Percentiles rank a stretch among this genome's conserved stretches.
phyloP scores from a whole-genome alignment of 768 basidiomycete species.

The Tulasnella sp. region DNA sequence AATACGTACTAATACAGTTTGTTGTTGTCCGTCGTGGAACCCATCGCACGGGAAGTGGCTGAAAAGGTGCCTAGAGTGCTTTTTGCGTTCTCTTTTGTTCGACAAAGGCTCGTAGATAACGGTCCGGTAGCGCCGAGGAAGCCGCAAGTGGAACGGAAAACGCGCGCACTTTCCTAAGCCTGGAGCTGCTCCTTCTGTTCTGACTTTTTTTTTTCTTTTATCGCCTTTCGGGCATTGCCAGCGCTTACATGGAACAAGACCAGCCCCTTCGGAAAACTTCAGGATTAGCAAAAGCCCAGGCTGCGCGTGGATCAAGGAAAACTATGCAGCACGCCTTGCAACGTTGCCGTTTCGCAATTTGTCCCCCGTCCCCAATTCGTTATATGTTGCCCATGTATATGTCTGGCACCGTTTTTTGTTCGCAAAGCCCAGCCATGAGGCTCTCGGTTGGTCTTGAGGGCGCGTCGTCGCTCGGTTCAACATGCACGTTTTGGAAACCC shows the following conservation, averaged over 20 bases:
- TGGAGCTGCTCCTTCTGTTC: neutral
- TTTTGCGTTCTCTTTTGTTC: neutral
- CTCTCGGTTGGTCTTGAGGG: constrained; percentile 12
- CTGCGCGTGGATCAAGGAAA: neutral
- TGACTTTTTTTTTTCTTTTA: neutral
- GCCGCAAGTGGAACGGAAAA: neutral
- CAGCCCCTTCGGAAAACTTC: neutral
- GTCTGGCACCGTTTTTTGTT: neutral
- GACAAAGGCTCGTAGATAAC: constrained; percentile 8
- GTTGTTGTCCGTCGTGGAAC: neutral
- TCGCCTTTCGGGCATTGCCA: constrained; percentile 17
- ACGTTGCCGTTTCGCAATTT: constrained; percentile 3
- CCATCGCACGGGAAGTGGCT: neutral
- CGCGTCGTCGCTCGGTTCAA: constrained; percentile 16
- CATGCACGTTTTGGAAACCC: neutral
- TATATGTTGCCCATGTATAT: neutral
- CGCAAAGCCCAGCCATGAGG: neutral
- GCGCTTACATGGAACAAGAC: neutral
- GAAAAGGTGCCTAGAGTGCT: neutral
- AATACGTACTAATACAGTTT: neutral
- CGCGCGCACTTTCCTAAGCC: neutral
- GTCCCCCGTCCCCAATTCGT: neutral
- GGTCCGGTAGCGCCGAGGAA: constrained; percentile 13
- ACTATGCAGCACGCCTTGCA: neutral
- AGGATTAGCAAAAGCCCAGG: neutral